phyloP scores from a whole-genome alignment of 2,329 filamentous ascomycete species.

The Neoarthrinium moseri region DNA sequence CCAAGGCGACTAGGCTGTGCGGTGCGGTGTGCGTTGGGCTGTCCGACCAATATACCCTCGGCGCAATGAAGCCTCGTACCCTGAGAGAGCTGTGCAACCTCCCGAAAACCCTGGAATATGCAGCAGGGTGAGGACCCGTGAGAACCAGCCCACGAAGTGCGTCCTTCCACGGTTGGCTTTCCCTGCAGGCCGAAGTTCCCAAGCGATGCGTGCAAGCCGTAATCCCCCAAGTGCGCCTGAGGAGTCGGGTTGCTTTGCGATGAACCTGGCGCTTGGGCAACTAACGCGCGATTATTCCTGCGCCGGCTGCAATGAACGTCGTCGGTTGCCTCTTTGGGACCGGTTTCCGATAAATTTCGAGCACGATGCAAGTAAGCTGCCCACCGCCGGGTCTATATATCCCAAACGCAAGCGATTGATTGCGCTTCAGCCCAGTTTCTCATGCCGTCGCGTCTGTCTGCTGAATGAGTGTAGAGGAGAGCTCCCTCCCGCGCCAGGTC shows the following conservation, averaged over 20 bases:
- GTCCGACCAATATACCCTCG: no score
- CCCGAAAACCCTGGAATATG: slow-evolving; percentile 1
- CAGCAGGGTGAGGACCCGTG: background rate
- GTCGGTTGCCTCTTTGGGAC: slow-evolving; percentile 13
- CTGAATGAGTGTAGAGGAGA: slow-evolving; percentile 2
- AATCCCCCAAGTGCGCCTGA: no score
- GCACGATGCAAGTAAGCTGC: no score
- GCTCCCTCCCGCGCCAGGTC: background rate
- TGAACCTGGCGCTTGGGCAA: slow-evolving; percentile 34
- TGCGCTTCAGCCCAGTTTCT: background rate
- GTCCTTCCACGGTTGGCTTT: background rate
- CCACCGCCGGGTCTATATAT: no score
- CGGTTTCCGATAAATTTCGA: no score
- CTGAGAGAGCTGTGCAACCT: background rate
- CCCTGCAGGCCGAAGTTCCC: no score
- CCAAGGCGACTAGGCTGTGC: no score
- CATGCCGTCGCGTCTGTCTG: slow-evolving; percentile 3
- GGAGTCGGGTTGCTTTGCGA: slow-evolving; percentile 10
- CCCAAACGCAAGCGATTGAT: background rate
- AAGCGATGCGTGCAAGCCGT: no score
- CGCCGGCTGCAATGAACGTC: slow-evolving; percentile 33
- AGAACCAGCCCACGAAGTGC: slow-evolving; percentile 9
- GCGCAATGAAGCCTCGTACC: background rate
- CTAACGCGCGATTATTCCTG: slow-evolving; percentile 47
- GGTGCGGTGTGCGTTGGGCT: no score